Evolutionary conservation across 441 rosid genomes (phyloP).

Genomic region (Syzygium syzygioides): DNA sequence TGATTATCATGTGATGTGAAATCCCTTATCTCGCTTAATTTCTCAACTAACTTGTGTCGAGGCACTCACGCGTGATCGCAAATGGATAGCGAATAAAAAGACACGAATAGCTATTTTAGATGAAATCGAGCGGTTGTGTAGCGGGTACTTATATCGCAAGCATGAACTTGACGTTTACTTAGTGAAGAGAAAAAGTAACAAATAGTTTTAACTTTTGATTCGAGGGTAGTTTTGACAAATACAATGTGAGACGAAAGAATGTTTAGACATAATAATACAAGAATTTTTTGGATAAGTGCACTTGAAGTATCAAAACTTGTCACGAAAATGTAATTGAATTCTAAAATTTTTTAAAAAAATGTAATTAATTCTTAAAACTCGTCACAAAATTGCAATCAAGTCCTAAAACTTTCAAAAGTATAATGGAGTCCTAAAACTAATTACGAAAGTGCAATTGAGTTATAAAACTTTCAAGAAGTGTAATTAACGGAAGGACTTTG

Average conservation of each 20-base stretch:
- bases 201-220: background rate
- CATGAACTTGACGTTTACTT: fast-evolving
- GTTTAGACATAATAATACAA: background rate
- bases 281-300: no score
- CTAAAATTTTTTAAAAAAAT: no score
- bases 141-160: fast-evolving
- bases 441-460: no score
- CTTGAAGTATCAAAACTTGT: no score
- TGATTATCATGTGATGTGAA: fast-evolving
- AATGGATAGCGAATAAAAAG: fast-evolving
- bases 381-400: fast-evolving
- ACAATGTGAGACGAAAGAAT: background rate
- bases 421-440: fast-evolving
- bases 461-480: no score
- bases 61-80: fast-evolving
- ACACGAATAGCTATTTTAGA: fast-evolving
- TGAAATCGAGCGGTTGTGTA: fast-evolving
- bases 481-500: no score
- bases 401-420: no score
- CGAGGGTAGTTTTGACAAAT: background rate
- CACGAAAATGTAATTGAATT: no score
- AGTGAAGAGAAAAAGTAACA: background rate
- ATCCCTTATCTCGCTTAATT: background rate
- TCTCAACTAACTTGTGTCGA: fast-evolving
- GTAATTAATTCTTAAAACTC: no score